These are phyloP conservation scores for Phytophthora multivora DNA, from an alignment of 352 stramenopile species.

Conservation along the genomic window DNA sequence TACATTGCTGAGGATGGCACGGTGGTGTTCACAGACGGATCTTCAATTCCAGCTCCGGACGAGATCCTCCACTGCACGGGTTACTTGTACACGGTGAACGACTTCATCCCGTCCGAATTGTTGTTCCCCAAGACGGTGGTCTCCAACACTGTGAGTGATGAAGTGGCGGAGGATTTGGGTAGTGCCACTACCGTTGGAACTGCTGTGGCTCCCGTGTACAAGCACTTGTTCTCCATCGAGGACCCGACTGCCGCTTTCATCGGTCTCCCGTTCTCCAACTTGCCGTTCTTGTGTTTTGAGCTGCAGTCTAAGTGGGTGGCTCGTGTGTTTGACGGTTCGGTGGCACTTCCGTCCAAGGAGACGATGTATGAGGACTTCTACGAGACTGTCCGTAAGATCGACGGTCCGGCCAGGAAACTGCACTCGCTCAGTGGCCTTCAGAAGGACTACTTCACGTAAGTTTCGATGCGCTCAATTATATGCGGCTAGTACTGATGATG, in stretches of 20 bases:
- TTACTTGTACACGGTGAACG: slow-evolving; percentile 64
- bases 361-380: slow-evolving; percentile 66
- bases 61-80: slow-evolving; percentile 77
- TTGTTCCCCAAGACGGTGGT: slow-evolving; percentile 40
- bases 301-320: slow-evolving; percentile 67
- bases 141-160: slow-evolving; percentile 16
- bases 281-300: slow-evolving; percentile 77
- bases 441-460: slow-evolving; percentile 49
- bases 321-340: slow-evolving; percentile 44
- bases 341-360: slow-evolving; percentile 53
- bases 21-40: slow-evolving; percentile 57
- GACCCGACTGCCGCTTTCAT: slow-evolving; percentile 70
- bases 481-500: not conserved
- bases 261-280: slow-evolving; percentile 65
- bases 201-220: slow-evolving; percentile 69
- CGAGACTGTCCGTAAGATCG: slow-evolving; percentile 36
- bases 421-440: slow-evolving; percentile 54
- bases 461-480: not conserved
- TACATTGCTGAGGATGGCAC: slow-evolving; percentile 43
- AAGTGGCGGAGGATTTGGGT: slow-evolving; percentile 32
- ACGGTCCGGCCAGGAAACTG: slow-evolving; percentile 53
- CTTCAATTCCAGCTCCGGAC: slow-evolving; percentile 45
- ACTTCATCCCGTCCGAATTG: slow-evolving; percentile 45
- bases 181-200: slow-evolving; percentile 21
- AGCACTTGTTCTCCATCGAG: slow-evolving; percentile 70